Conservation (phyloP, 2,329 filamentous ascomycete species). For the Keithomyces neogunnii region DNA sequence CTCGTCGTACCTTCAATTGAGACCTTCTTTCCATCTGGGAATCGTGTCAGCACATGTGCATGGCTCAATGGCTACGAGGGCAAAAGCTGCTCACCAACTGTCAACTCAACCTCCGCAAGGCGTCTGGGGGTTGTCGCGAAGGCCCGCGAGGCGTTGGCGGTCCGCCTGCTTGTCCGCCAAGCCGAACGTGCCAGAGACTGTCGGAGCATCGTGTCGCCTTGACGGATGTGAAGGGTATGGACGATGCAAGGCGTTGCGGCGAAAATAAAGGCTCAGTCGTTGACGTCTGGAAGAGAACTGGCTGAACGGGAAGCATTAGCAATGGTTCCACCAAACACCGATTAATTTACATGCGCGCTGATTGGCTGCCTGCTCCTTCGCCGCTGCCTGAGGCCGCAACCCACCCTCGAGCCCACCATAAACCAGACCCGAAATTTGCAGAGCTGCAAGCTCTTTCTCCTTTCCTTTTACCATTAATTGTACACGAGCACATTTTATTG, state of each 20-base stretch:
- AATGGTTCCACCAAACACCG: constrained; percentile 19
- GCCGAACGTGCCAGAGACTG: constrained; percentile 60
- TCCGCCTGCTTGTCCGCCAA: constrained; percentile 54
- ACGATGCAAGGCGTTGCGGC: constrained; percentile 28
- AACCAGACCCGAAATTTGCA: constrained; percentile 12
- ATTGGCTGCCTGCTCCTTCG: constrained; percentile 25
- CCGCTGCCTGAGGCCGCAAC: constrained; percentile 7
- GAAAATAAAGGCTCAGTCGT: constrained; percentile 30
- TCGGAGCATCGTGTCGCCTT: constrained; percentile 60
- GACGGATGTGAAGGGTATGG: constrained; percentile 35
- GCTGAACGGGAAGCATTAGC: constrained; percentile 26
- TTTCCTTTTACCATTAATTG: constrained; percentile 45
- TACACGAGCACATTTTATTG: constrained; percentile 64
- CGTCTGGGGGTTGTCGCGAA: constrained; percentile 75
- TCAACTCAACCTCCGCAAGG: constrained; percentile 91
- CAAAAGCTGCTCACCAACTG: constrained; percentile 57
- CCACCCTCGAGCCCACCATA: constrained; percentile 6
- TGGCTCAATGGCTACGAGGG: constrained; percentile 21
- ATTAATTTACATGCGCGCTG: constrained; percentile 36
- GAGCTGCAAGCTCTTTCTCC: constrained; percentile 20
- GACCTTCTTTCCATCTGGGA: constrained; percentile 88
- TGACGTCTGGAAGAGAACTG: constrained; percentile 30
- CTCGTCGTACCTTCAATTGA: constrained; percentile 77
- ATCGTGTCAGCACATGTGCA: constrained; percentile 21
- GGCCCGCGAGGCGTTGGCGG: constrained; percentile 57